These are phyloP conservation scores for Phytophthora uliginosa DNA, from an alignment of 352 stramenopile genomes.

Conservation along the genomic window DNA sequence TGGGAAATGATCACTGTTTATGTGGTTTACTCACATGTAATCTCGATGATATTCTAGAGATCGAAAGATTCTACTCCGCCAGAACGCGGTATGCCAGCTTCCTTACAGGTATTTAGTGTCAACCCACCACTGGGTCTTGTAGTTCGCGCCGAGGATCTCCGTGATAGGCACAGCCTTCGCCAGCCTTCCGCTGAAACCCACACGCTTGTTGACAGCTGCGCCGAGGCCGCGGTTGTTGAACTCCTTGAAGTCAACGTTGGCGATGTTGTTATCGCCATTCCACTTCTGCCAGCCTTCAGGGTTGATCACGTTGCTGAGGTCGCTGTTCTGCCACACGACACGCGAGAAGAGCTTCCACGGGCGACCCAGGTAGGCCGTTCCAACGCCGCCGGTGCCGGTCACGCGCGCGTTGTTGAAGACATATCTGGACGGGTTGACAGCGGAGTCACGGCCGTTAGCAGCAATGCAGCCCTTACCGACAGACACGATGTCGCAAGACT, in stretches of 20 bases:
- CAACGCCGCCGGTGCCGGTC: neutral
- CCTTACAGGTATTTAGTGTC: neutral
- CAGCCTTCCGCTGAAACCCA: neutral
- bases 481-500: neutral
- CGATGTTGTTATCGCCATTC: neutral
- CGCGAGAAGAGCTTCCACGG: neutral
- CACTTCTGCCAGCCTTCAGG: neutral
- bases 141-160: neutral
- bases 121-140: slow-evolving; percentile 1
- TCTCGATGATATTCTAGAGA: neutral
- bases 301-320: neutral
- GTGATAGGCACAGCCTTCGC: slow-evolving; percentile 1
- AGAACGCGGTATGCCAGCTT: neutral
- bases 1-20: neutral
- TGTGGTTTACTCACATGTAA: neutral
- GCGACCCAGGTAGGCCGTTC: neutral
- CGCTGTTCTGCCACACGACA: neutral
- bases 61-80: neutral
- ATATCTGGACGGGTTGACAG: neutral
- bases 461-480: neutral
- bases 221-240: neutral
- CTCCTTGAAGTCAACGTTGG: neutral
- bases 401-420: neutral
- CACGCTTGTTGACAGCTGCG: neutral
- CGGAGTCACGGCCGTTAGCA: neutral